Base-by-base conservation (phyloP, 768 basidiomycete species). In the Sarcomyxa edulis region DNA sequence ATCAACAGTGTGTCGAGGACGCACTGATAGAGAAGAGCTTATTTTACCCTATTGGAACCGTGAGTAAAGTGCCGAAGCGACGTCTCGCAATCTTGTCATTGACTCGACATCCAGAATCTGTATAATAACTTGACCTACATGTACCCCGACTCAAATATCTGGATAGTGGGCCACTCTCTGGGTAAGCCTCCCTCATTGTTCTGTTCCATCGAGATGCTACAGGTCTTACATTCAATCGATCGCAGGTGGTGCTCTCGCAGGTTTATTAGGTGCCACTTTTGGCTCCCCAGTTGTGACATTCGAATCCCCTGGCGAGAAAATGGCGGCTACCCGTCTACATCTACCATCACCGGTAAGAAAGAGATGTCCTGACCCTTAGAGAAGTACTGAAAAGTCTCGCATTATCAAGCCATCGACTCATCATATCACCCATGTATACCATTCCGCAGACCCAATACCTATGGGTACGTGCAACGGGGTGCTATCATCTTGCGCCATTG, bases 121-220 rank as follows among this genome's bases (percentile, higher is more conserved):
- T 98, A 92, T 65, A 92, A 93, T 69, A 96, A 97, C 65, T 53
- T 97, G 40, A 82, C 90, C 5, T 88, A 84, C 54, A 79, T 95
- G 75, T 98, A 95, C 56, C 94, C 94, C 7, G 65, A 85, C 44
- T 74, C 93, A 29, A 83, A 82, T 44, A 88, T 98, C 39, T 97
- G 94, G 94, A 62, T 96, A 39, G 74, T 71, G 26, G 85, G 85
- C 3, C 84, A 86, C 55, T 85, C 82, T 1, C 59, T 87, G 28
- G n/a, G n/a, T n/a, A n/a, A n/a, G n/a, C n/a, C n/a, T n/a, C n/a
- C n/a, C n/a, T n/a, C n/a, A n/a, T n/a, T n/a, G n/a, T n/a, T n/a
- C n/a, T n/a, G n/a, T n/a, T n/a, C n/a, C n/a, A n/a, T n/a, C n/a
- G n/a, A n/a, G n/a, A n/a, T n/a, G n/a, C n/a, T n/a, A n/a, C n/a